Base-by-base conservation (phyloP, 106 monocot species). In the Allium fistulosum region DNA sequence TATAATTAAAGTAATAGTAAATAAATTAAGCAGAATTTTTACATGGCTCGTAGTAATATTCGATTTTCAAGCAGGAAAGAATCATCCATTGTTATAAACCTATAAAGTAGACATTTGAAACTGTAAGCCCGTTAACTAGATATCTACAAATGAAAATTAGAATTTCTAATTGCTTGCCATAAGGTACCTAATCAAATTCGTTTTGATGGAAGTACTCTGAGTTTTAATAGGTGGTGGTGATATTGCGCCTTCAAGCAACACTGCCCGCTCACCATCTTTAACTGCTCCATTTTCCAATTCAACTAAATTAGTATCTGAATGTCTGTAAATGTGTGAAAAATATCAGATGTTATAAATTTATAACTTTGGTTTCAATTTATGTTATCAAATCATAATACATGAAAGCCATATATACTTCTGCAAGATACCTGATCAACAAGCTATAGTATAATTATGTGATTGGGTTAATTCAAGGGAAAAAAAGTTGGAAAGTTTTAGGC, bases 211-310 rank as follows among this genome's bases (percentile, higher is more conserved):
- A 68, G 72, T 58, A 69, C 16, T 80, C 53, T 82, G 85, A 50
- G 76, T 71, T 68, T 80, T 92, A 60, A 81, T 26, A 73, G 91
- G 78, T 49, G 82, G 51, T 71, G 88, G 83, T 62, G 88, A 62
- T 68, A 86, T 47, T 59, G 86, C 92, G 74, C 91, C 91, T 96
- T 96, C 95, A 60, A 96, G 81, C 73, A 96, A 75, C 69, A 81
- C 69, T 17, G 61, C 78, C 17, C 76, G 67, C 50, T 88, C 94
- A 74, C 82, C 86, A 61, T 96, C 91, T 55, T 86, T 88, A 53
- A 69, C 58, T 3, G 88, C 53, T 74, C 57, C 90, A 83, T 81
- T 83, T 69, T 63, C 88, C 76, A 87, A 76, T 37, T 75, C 90
- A 66, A 80, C 81, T 67, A 95, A 74, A 83, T 80, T 95, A 62